A percentile compares a stretch with the other conserved stretches of the same genome.
phyloP scores from a whole-genome alignment of 768 basidiomycete genomes.

The Mycena capillaripes region DNA sequence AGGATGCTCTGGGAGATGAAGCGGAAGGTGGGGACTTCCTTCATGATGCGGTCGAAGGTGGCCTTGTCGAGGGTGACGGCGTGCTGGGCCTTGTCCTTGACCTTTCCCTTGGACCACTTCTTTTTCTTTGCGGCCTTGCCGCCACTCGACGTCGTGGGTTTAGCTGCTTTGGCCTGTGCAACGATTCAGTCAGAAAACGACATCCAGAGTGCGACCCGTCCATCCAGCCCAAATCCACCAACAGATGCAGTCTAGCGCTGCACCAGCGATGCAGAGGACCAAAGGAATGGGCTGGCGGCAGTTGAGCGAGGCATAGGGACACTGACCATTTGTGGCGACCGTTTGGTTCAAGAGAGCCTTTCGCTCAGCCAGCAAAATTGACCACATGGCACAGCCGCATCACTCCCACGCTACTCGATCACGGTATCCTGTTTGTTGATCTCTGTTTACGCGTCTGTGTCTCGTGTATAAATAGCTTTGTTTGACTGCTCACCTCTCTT shows the following conservation, averaged over 20 bases:
- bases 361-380: neutral
- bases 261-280: neutral
- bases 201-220: constrained; percentile 5
- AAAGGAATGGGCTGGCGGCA: neutral
- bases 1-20: constrained; percentile 98
- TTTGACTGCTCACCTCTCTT: no score
- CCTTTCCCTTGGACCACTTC: constrained; percentile 99
- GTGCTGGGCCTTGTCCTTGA: constrained; percentile 99
- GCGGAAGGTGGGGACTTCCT: constrained; percentile 99
- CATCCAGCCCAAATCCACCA: constrained; percentile 4
- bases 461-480: no score
- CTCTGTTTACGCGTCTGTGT: neutral
- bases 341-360: neutral
- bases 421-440: neutral
- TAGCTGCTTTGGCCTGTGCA: constrained; percentile 80
- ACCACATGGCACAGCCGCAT: neutral
- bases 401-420: neutral
- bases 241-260: neutral
- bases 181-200: constrained; percentile 22
- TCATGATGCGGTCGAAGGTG: constrained; percentile 93
- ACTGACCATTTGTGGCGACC: constrained; percentile 14
- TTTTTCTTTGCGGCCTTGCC: constrained; percentile 98
- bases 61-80: constrained; percentile 95
- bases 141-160: constrained; percentile 78
- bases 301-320: neutral